phyloP scores from a whole-genome alignment of 768 basidiomycete genomes.

The Boletales sp. region DNA sequence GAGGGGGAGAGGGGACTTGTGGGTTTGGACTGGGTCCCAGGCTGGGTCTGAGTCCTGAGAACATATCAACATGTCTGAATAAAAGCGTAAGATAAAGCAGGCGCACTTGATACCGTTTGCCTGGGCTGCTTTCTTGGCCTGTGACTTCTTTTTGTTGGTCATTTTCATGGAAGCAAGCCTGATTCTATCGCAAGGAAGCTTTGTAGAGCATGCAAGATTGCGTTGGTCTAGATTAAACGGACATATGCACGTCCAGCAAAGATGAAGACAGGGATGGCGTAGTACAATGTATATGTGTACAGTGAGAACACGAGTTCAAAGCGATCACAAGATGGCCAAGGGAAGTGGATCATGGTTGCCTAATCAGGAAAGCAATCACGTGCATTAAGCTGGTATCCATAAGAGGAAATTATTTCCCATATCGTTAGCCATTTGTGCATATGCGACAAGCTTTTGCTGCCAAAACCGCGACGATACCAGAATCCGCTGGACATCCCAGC shows the following conservation, averaged over 20 bases:
- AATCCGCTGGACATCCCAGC: background rate
- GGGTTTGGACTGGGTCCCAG: conserved; percentile 5
- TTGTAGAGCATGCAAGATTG: conserved; percentile 11
- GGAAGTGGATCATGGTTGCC: conserved; percentile 1
- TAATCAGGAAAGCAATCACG: conserved; percentile 10
- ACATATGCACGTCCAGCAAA: background rate
- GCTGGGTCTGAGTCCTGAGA: conserved; percentile 15
- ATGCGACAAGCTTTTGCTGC: too few species aligned
- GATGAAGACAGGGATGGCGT: background rate
- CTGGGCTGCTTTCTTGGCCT: conserved; percentile 27
- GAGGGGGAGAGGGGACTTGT: conserved; percentile 18
- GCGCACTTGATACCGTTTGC: conserved; percentile 25
- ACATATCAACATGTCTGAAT: conserved; percentile 5
- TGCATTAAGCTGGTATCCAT: background rate
- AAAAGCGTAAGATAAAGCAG: background rate
- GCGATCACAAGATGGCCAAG: too few species aligned
- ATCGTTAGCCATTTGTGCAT: background rate
- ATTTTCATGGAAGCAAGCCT: conserved; percentile 13
- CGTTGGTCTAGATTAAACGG: background rate
- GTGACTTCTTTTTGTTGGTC: conserved; percentile 31
- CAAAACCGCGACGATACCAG: too few species aligned
- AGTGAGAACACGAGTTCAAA: too few species aligned
- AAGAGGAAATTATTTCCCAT: conserved; percentile 15
- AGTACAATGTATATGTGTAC: background rate
- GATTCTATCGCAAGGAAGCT: background rate